These are phyloP conservation scores for Xenosphaeropsis pyriputrescens DNA, from an alignment of 2,329 filamentous ascomycete genomes.

Conservation along the genomic window DNA sequence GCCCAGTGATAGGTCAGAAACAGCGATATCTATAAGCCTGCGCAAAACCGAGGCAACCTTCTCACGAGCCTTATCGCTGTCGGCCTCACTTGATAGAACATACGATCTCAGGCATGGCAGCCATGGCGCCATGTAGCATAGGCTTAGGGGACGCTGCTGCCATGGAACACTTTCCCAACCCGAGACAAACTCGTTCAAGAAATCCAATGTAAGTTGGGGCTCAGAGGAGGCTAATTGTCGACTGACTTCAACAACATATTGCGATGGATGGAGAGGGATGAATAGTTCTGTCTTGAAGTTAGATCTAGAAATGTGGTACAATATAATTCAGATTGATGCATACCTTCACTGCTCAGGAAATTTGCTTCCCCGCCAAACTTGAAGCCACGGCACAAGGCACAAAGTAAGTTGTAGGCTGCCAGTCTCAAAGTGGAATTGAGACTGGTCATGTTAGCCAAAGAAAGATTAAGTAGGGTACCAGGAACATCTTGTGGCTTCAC, in stretches of 20 bases:
- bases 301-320: neutral
- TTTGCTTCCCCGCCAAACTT: constrained; percentile 47
- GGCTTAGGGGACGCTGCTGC: constrained; percentile 49
- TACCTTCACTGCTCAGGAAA: constrained; percentile 47
- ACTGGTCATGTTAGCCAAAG: constrained; percentile 51
- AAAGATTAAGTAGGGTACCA: constrained; percentile 52
- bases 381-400: constrained; percentile 52
- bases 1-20: constrained; percentile 42
- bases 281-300: constrained; percentile 33
- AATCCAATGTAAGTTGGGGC: constrained; percentile 53
- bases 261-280: constrained; percentile 46
- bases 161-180: constrained; percentile 57
- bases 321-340: constrained; percentile 3
- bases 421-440: constrained; percentile 42
- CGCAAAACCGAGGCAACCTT: constrained; percentile 48
- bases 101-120: constrained; percentile 43
- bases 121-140: constrained; percentile 60
- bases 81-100: constrained; percentile 40
- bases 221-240: constrained; percentile 46
- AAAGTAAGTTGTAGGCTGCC: constrained; percentile 53
- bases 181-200: constrained; percentile 59
- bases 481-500: constrained; percentile 58
- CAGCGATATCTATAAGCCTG: constrained; percentile 50
- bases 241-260: constrained; percentile 52
- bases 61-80: constrained; percentile 51